Percentiles rank a stretch among this genome's conserved stretches.
Evolutionary conservation across 2,329 filamentous ascomycete species (phyloP).

Genomic region (Ophiosphaerella herpotricha): DNA sequence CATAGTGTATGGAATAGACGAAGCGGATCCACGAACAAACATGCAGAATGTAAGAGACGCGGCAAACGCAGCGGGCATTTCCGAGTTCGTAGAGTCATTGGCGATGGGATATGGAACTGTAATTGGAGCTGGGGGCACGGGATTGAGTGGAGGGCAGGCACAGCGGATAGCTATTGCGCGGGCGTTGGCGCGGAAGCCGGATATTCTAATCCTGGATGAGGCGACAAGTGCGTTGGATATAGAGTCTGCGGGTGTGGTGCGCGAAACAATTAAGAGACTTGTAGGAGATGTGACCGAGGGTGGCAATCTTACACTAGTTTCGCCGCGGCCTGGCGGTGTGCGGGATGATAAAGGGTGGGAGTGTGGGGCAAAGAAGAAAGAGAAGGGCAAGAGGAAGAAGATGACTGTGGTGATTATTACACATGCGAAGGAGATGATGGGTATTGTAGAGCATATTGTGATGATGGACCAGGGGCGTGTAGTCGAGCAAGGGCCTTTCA

Average conservation of each 20-base stretch:
- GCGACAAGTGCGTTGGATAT: conserved; percentile 81
- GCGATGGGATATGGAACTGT: conserved; percentile 72
- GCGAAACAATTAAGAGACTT: conserved; percentile 64
- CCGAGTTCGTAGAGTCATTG: conserved; percentile 76
- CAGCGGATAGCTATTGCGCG: conserved; percentile 82
- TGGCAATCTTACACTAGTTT: background rate
- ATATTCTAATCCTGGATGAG: conserved; percentile 81
- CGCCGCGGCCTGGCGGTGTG: conserved; percentile 9
- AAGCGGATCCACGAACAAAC: conserved; percentile 57
- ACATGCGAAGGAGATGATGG: conserved; percentile 86
- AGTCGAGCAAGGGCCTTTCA: conserved; percentile 70
- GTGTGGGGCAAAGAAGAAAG: conserved; percentile 20
- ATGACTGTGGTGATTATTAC: conserved; percentile 82
- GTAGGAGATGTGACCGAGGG: conserved; percentile 32
- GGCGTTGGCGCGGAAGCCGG: conserved; percentile 72
- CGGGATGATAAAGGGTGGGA: conserved; percentile 21
- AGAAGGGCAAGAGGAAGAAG: conserved; percentile 27
- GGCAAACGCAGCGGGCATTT: conserved; percentile 66
- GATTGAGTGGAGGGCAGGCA: conserved; percentile 78
- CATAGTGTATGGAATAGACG: conserved; percentile 75
- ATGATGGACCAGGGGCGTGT: conserved; percentile 70
- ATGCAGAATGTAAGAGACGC: conserved; percentile 52
- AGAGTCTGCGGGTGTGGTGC: conserved; percentile 66
- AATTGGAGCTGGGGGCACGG: conserved; percentile 75
- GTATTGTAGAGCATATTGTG: conserved; percentile 72